Evolutionary conservation across 495 filamentous ascomycete species (phyloP), one percentile per base, ranked within the genome.

Genomic region (Hapsidospora chrysogenum): DNA sequence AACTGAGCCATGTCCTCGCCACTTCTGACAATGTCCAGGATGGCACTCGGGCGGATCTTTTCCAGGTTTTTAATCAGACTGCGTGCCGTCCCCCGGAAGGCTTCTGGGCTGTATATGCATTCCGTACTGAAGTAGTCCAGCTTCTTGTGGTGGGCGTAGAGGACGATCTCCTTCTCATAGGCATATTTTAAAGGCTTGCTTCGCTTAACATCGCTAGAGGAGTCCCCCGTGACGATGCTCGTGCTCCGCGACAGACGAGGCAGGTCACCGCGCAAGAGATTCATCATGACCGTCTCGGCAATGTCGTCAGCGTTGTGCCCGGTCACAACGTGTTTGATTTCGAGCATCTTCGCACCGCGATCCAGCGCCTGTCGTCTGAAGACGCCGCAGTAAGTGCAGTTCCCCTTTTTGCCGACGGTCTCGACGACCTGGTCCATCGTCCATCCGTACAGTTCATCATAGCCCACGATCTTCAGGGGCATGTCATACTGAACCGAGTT

Each of bases 261-360:
- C 27, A 96, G 52, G 59, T 97, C 89, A 14, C 85, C 89, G 18
- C 89, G 70, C 7, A 97, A 64, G 28, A 97, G 55, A 50, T 97
- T 97, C 89, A 97, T 97, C 52, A 97, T 64, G 20, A 96, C 80
- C 9, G 89, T 96, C 64, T 97, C 89, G n/a, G 89, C 89, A 16
- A 95, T 77, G 56, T 97, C 89, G 41, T 97, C 89, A 8, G 92
- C 89, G 52, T 97, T 97, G 53, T 97, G 89, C 1, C 89, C 89
- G 6, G 89, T 97, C 11, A 96, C 87, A 4, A 96, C 92, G 57
- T 97, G 89, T 40, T 73, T 74, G 47, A 97, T 92, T 1, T 76
- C 82, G 41, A 97, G 58, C 44, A 74, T 74, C 45, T 81, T 82
- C 1, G 92, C 86, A 18, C 89, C 89, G 5, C 89, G 73, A 55